phyloP scores from a whole-genome alignment of 1,139 yeast species.

The Geotrichum klebahnii region DNA sequence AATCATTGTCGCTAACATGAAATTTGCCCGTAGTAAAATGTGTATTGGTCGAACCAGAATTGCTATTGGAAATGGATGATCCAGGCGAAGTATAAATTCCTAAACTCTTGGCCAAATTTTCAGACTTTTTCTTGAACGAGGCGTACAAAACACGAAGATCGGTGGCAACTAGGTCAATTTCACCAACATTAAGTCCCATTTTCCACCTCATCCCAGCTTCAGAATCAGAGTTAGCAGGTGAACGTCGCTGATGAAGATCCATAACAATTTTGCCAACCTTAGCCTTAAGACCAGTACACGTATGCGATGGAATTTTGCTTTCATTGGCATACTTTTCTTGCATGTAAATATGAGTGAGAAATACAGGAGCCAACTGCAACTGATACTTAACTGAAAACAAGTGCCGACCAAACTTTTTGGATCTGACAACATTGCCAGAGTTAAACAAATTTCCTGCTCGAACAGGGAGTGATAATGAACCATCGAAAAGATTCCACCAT shows the following conservation, averaged over 20 bases:
- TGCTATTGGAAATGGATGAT: conserved; percentile 23
- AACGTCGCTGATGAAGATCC: conserved; percentile 84
- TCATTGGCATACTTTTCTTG: conserved; percentile 48
- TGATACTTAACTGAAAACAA: conserved; percentile 77
- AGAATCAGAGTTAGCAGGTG: conserved; percentile 53
- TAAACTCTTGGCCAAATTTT: conserved; percentile 43
- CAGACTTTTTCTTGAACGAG: conserved; percentile 55
- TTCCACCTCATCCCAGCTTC: conserved; percentile 55
- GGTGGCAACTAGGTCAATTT: conserved; percentile 62
- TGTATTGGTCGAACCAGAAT: conserved; percentile 23
- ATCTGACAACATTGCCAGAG: conserved; percentile 40
- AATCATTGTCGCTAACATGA: conserved; percentile 47
- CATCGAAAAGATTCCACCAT: conserved; percentile 82
- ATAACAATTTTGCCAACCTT: conserved; percentile 60
- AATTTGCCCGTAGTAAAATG: conserved; percentile 32
- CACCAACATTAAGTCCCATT: conserved; percentile 72
- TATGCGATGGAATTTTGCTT: conserved; percentile 47
- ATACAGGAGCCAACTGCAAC: conserved; percentile 67
- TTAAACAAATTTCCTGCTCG: conserved; percentile 68
- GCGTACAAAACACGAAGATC: conserved; percentile 74
- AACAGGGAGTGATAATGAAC: conserved; percentile 69
- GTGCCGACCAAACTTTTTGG: conserved; percentile 67
- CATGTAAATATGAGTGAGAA: conserved; percentile 65
- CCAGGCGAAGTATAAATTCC: conserved; percentile 27
- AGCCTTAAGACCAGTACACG: conserved; percentile 77